Evolutionary conservation across 2,329 filamentous ascomycete species (phyloP), one percentile per base, ranked within the genome.

Genomic region (Penicillium sp.): DNA sequence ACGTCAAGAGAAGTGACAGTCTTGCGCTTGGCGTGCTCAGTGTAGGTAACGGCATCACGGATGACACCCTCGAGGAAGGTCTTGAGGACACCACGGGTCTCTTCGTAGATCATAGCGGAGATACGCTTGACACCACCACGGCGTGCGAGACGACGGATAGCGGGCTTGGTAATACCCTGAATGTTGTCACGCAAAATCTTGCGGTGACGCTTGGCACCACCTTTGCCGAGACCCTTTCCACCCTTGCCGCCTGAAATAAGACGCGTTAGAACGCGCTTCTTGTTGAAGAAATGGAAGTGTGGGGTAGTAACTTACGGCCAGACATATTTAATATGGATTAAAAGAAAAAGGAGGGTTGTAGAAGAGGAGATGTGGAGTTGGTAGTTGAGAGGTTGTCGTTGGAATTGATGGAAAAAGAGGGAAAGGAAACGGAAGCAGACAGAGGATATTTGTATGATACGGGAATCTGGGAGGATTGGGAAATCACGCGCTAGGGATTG

Each of bases 121-220:
- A 96, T 96, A 95, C 90, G 90, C 88, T 96, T 96, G 82, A 96
- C 90, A 90, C 90, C 90, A 76, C 90, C 90, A 93, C 90, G 89
- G 78, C 90, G 90, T 61, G 90, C 90, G 73, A 96, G 89, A 94
- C 90, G 90, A 69, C 90, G 86, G 77, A 96, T 96, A 68, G 90
- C 90, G 67, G 90, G 90, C 87, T 96, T 96, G 70, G 90, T 96
- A 72, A 96, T 96, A 78, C 90, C 90, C 80, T 96, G 90, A 72
- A 96, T 96, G 87, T 95, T 96, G 86, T 95, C 90, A 77, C 90
- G 88, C 75, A 96, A 82, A 80, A 96, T 96, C 87, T 96, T 96
- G 70, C 91, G 85, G 79, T 96, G 90, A 77, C 90, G 90, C 87
- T 96, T 97, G 77, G 91, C 91, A 75, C 90, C 90, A 62, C 90